Evolutionary conservation across 2,329 filamentous ascomycete species (phyloP).

Genomic region (Colletotrichum truncatum): DNA sequence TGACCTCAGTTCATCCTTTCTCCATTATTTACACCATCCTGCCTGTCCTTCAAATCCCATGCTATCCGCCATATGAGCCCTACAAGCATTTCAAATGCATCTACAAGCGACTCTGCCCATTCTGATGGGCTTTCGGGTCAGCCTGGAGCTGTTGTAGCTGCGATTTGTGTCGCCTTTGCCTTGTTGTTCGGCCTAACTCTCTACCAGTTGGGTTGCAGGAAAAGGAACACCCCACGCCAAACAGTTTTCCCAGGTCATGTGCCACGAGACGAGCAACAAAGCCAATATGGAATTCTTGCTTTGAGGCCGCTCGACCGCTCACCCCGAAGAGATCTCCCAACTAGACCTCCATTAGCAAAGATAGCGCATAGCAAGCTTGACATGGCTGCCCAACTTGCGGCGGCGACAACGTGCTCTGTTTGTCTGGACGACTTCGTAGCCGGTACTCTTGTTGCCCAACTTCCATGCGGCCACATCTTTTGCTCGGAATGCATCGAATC

Average conservation of each 20-base stretch:
- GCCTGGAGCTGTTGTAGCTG: background rate
- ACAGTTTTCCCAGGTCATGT: background rate
- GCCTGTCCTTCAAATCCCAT: background rate
- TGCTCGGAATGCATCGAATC: constrained; percentile 17
- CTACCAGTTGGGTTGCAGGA: constrained; percentile 11
- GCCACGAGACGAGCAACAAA: background rate
- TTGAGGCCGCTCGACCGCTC: background rate
- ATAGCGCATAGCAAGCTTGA: background rate
- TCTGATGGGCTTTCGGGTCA: background rate
- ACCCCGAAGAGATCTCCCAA: background rate
- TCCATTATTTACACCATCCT: background rate
- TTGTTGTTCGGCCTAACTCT: background rate
- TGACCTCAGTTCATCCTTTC: background rate
- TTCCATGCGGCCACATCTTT: constrained; percentile 11
- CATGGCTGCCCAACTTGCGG: background rate
- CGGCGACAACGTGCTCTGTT: background rate
- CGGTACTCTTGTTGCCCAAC: background rate
- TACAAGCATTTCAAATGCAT: background rate
- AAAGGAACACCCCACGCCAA: background rate
- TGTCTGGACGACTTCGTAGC: constrained; percentile 9
- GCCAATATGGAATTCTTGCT: background rate
- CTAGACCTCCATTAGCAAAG: background rate
- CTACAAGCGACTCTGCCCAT: background rate
- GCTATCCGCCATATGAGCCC: background rate
- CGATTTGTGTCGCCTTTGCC: constrained; percentile 8